Evolutionary conservation across 371 early-diverging fungal genomes (phyloP), one percentile per base, ranked within the genome.

Genomic region (Syncephalastrum sp.): DNA sequence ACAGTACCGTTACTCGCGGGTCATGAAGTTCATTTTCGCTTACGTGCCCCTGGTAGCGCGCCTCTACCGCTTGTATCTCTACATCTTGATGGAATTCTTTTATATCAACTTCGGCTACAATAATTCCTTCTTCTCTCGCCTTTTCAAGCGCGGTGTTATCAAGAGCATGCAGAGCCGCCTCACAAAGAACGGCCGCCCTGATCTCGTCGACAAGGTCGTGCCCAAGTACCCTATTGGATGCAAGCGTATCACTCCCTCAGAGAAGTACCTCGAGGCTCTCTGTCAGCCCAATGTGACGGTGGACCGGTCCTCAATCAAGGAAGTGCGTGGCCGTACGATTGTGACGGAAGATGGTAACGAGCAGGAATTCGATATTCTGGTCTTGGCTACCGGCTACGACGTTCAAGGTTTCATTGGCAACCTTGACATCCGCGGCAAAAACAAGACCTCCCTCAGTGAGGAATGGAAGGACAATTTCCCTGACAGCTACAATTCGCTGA

Each of bases 381-480:
- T 53, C 1, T 43, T 71, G 42, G 67, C 68, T 13, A 71, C 71
- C 21, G 71, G 71, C 8, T 71, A 65, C 27, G 47, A 67, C 38
- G 45, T 63, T 2, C 60, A 62, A 47, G 71, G 68, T 0, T 64
- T 60, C 42, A 44, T 67, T 21, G 71, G 71, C 16, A 53, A 64
- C 25, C 53, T 71, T 16, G 50, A 67, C 44, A 50, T 72, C 33
- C 15, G 46, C 51, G 72, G 72, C 17, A 61, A 57, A 19, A 48
- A 65, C 23, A 51, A 46, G 43, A 15, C 45, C 23, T 41, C 50
- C 4, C 42, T 72, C 27, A 59, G 59, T 14, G 60, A 63, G n/a
- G 24, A 54, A 29, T 72, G 67, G 72, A 1, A 5, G 6, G 44
- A 42, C 8, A 53, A 54, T 16, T 61, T 57, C 47, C 63, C 62